Evolutionary conservation across 768 basidiomycete species (phyloP).

Genomic region (Calocybe indica): DNA sequence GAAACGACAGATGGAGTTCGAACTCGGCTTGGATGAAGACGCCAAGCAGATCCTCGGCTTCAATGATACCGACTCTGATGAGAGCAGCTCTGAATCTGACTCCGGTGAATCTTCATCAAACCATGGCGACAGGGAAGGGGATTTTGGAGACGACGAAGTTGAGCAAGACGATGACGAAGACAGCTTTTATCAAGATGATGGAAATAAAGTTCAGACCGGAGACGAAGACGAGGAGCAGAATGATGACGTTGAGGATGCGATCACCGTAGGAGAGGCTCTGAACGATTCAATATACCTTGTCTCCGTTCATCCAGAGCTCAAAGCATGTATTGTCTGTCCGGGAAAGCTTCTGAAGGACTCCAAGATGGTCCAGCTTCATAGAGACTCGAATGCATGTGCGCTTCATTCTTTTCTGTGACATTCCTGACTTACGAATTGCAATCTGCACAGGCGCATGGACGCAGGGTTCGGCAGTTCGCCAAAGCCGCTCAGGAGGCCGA

Average conservation of each 20-base stretch:
- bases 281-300: slow-evolving; percentile 58
- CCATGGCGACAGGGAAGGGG: slow-evolving; percentile 5
- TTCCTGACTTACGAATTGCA: slow-evolving; percentile 8
- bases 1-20: slow-evolving; percentile 58
- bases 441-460: slow-evolving; percentile 50
- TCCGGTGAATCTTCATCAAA: slow-evolving; percentile 27
- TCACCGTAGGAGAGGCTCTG: slow-evolving; percentile 56
- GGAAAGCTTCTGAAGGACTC: slow-evolving; percentile 62
- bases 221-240: slow-evolving; percentile 20
- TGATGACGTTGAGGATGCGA: slow-evolving; percentile 31
- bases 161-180: slow-evolving; percentile 20
- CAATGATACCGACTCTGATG: slow-evolving; percentile 73
- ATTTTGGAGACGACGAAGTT: slow-evolving; percentile 19
- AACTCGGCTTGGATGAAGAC: slow-evolving; percentile 49
- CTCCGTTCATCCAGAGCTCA: slow-evolving; percentile 46
- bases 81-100: slow-evolving; percentile 43
- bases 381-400: slow-evolving; percentile 55
- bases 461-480: slow-evolving; percentile 49
- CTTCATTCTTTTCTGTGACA: slow-evolving; percentile 12
- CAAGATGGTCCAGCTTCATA: slow-evolving; percentile 53
- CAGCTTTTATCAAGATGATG: slow-evolving; percentile 11
- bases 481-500: slow-evolving; percentile 31
- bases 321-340: slow-evolving; percentile 64
- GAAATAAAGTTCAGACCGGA: slow-evolving; percentile 13
- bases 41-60: slow-evolving; percentile 53